Evolutionary conservation across 805 yeast genomes (phyloP).

Genomic region (Sungouiozyma ichnusensis): DNA sequence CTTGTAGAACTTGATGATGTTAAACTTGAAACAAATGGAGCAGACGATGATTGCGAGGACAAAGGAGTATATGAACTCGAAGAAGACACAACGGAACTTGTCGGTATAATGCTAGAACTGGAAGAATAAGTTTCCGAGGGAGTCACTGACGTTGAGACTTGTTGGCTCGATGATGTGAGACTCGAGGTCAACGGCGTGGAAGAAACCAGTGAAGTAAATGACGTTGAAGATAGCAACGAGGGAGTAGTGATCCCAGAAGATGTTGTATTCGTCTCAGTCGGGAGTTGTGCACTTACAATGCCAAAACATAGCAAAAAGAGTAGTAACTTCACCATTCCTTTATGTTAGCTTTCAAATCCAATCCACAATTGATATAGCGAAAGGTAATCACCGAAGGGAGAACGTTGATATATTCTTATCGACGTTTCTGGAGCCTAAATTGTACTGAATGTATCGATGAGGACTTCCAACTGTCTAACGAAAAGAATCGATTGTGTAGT

Average conservation of each 20-base stretch:
- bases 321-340: background rate
- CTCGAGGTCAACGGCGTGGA: too few species aligned
- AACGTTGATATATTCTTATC: too few species aligned
- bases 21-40: constrained; percentile 1
- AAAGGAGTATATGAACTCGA: constrained; percentile 4
- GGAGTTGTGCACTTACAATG: background rate
- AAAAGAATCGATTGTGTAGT: too few species aligned
- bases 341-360: background rate
- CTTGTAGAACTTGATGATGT: background rate
- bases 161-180: background rate
- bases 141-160: background rate
- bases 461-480: too few species aligned
- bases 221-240: too few species aligned
- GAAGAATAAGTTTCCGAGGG: constrained; percentile 1
- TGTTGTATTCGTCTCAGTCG: constrained; percentile 1
- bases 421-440: too few species aligned
- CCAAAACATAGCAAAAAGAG: background rate
- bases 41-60: constrained; percentile 4
- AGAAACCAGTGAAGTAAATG: too few species aligned
- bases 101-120: constrained; percentile 1
- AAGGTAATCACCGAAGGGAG: background rate
- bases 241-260: too few species aligned
- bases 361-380: background rate
- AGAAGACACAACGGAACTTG: constrained; percentile 2
- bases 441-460: too few species aligned